Conservation (phyloP, 2,329 filamentous ascomycete genomes). For the Microcyclospora pomicola region DNA sequence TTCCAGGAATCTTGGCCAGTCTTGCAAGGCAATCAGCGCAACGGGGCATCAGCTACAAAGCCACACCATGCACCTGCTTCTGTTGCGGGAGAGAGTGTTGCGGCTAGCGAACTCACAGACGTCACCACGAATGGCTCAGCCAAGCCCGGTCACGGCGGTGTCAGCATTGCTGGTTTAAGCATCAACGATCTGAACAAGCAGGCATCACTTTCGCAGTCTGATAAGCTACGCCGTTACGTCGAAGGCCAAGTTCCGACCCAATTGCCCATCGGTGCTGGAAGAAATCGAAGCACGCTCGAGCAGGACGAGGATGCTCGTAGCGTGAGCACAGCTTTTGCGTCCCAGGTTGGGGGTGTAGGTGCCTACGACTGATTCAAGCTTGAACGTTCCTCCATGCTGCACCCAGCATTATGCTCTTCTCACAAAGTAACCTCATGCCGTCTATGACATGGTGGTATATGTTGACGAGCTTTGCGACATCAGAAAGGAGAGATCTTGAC, state of each 20-base stretch:
- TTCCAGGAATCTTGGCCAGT: conserved; percentile 87
- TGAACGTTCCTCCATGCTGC: too few relatives aligned
- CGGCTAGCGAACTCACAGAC: conserved; percentile 81
- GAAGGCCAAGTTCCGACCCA: conserved; percentile 44
- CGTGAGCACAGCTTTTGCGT: conserved; percentile 90
- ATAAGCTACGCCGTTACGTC: conserved; percentile 87
- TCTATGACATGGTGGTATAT: too few relatives aligned
- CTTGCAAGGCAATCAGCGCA: conserved; percentile 52
- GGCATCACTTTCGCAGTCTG: conserved; percentile 63
- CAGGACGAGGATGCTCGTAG: conserved; percentile 91
- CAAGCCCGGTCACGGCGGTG: conserved; percentile 55
- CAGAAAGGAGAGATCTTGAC: too few relatives aligned
- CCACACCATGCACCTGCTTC: conserved; percentile 33
- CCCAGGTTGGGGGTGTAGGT: conserved; percentile 57
- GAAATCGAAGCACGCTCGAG: conserved; percentile 31
- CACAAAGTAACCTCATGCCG: too few relatives aligned
- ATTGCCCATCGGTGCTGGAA: conserved; percentile 30
- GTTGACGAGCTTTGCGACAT: too few relatives aligned
- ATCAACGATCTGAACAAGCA: conserved; percentile 58
- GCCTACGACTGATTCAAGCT: conserved; percentile 17
- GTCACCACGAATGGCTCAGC: conserved; percentile 47
- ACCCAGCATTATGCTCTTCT: too few relatives aligned
- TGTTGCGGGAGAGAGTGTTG: conserved; percentile 81
- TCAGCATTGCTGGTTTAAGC: conserved; percentile 73
- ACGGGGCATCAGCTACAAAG: conserved; percentile 37